phyloP scores from a whole-genome alignment of 148 eudicot species.

The Pouteria glomerata region DNA sequence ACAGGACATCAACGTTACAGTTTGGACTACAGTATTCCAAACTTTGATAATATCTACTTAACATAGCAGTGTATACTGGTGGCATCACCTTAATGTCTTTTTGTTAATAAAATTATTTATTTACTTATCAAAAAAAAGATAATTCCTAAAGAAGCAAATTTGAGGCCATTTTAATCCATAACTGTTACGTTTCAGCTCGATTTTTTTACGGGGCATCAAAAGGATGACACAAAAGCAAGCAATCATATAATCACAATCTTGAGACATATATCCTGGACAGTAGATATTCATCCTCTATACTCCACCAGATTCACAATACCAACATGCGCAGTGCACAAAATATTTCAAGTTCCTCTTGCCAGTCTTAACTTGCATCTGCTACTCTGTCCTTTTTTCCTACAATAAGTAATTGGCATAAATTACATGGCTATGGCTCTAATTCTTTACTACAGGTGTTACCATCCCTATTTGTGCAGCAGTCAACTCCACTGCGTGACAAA shows the following conservation, averaged over 20 bases:
- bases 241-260: background rate
- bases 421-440: background rate
- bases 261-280: background rate
- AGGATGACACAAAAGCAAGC: slow-evolving; percentile 1
- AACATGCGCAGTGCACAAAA: background rate
- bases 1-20: no score
- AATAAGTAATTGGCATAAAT: no score
- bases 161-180: background rate
- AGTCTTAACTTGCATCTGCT: background rate
- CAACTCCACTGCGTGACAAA: background rate
- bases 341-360: no score
- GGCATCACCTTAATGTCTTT: no score
- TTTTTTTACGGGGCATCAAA: background rate
- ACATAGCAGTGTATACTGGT: no score
- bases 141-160: background rate
- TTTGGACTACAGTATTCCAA: no score
- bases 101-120: no score
- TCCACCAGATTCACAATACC: background rate
- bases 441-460: background rate
- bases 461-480: background rate
- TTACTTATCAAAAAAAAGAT: no score
- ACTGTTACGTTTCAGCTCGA: background rate
- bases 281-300: background rate
- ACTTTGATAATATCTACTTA: no score
- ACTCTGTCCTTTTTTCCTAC: background rate